Base-by-base conservation (phyloP, 768 basidiomycete genomes). In the Kwoniella heveanensis region DNA sequence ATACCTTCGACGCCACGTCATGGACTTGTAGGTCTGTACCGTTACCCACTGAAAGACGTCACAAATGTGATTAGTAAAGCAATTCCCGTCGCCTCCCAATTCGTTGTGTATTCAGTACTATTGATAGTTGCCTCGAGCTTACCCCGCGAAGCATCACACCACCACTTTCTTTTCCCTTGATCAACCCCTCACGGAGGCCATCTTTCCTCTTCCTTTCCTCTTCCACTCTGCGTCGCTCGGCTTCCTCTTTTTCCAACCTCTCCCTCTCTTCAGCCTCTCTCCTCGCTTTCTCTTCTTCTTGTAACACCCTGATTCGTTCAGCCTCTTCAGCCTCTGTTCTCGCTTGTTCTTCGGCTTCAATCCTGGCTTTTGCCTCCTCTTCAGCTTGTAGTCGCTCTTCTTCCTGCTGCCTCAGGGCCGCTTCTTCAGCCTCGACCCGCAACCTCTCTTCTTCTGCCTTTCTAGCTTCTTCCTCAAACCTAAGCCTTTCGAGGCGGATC, bases 1-100 rank as follows among this genome's bases (percentile, higher is more conserved):
- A 47, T 63, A 69, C 47, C 76, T 47, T 39, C 76, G 55, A 21
- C 76, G 59, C 76, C 76, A 77, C 15, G 61, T 71, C 48, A 69
- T 61, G 21, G 62, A 67, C 25, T 60, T 65, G n/a, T 60, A 62
- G 0, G 73, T 71, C 51, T 77, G 76, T 10, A 73, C 73, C 15
- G 76, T 77, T 27, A 74, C 57, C 57, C 66, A 68, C 76, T 77
- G n/a, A n/a, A n/a, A n/a, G n/a, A n/a, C n/a, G n/a, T n/a, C n/a
- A n/a, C n/a, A n/a, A n/a, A n/a, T n/a, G n/a, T n/a, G n/a, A n/a
- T n/a, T n/a, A n/a, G n/a, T n/a, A n/a, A n/a, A n/a, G n/a, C n/a
- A n/a, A n/a, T n/a, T n/a, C n/a, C n/a, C n/a, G n/a, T n/a, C n/a
- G n/a, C n/a, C n/a, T n/a, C n/a, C n/a, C n/a, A n/a, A n/a, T n/a